phyloP scores from a whole-genome alignment of 768 basidiomycete genomes.

The Rubroboletus pulcherrimus region DNA sequence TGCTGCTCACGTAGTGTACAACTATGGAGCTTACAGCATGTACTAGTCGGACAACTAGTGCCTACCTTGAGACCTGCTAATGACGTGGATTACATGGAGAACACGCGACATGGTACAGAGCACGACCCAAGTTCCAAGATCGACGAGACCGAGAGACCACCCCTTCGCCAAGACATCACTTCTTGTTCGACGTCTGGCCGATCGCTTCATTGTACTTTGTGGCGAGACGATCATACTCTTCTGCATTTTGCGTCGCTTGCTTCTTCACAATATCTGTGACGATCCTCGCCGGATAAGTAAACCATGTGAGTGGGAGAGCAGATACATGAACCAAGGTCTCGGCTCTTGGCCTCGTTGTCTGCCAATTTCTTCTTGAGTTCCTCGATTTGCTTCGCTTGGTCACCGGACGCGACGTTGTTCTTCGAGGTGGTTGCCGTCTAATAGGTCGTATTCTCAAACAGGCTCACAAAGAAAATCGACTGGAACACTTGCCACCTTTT shows the following conservation, averaged over 20 bases:
- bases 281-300: neutral
- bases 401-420: conserved; percentile 18
- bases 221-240: conserved; percentile 80
- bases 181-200: conserved; percentile 58
- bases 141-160: neutral
- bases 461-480: neutral
- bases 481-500: conserved; percentile 44
- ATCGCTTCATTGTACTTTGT: conserved; percentile 71
- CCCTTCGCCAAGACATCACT: conserved; percentile 20
- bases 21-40: too few species aligned
- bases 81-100: neutral
- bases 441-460: neutral
- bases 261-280: conserved; percentile 70
- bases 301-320: neutral
- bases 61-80: too few species aligned
- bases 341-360: conserved; percentile 50
- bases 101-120: neutral
- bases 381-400: conserved; percentile 44
- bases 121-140: neutral
- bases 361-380: conserved; percentile 68
- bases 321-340: conserved; percentile 57
- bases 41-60: too few species aligned
- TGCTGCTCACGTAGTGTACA: too few species aligned
- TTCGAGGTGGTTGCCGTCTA: conserved; percentile 37
- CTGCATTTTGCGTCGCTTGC: conserved; percentile 73